phyloP scores from a whole-genome alignment of 768 basidiomycete species.

The Clavaria fumosa region DNA sequence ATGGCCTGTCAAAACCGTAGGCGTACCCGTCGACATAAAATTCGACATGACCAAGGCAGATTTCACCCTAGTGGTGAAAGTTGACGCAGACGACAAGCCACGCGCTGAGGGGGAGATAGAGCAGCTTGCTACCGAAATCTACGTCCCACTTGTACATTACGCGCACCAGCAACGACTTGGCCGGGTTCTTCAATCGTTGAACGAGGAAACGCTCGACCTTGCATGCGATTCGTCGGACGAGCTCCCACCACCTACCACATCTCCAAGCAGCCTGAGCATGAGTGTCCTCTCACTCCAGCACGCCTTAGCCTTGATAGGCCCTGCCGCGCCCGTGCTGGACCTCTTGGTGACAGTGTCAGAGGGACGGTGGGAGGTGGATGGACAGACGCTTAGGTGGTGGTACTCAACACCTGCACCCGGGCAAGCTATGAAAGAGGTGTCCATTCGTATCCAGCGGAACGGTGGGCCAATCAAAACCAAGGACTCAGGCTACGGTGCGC shows the following conservation, averaged over 20 bases:
- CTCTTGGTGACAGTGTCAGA: conserved; percentile 29
- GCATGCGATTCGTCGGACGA: conserved; percentile 4
- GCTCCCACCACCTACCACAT: conserved; percentile 8
- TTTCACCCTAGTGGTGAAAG: conserved; percentile 56
- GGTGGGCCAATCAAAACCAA: conserved; percentile 17
- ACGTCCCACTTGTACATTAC: conserved; percentile 81
- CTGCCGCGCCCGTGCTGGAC: conserved; percentile 20
- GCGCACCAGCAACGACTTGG: conserved; percentile 29
- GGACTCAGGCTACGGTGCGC: conserved; percentile 2
- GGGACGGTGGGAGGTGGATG: conserved; percentile 29
- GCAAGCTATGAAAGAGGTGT: conserved; percentile 20
- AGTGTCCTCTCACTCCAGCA: neutral
- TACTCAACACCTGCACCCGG: conserved; percentile 28
- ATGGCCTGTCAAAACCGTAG: conserved; percentile 64
- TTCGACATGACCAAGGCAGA: conserved; percentile 62
- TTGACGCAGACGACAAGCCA: conserved; percentile 40
- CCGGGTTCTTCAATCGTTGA: conserved; percentile 2
- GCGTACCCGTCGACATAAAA: conserved; percentile 43
- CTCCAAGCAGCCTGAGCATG: neutral
- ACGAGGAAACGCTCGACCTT: conserved; percentile 4
- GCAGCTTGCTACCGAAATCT: conserved; percentile 72
- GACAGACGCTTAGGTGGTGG: conserved; percentile 40
- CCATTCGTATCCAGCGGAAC: conserved; percentile 21
- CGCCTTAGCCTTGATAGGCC: neutral
- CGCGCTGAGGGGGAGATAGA: conserved; percentile 19